Evolutionary conservation across 116 monocot species (phyloP), one percentile per base, ranked within the genome.

Genomic region (Papilionanthe hybrid): DNA sequence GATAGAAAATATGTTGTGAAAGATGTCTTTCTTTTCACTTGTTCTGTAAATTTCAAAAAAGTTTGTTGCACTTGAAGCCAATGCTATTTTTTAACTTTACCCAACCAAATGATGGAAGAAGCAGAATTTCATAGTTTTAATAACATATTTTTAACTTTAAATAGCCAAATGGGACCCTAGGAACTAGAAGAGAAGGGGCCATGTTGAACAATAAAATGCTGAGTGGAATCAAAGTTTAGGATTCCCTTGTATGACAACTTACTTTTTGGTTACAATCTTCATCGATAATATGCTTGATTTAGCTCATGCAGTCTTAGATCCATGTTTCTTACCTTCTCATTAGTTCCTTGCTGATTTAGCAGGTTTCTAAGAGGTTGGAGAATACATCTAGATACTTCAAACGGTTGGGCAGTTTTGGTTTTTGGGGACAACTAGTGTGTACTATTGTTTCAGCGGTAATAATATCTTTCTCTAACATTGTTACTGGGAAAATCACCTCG

Each of bases 361-460:
- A 99, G 99, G 99, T 99, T 74, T 81, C 91, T 9, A 95, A 93
- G 81, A 99, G 95, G 56, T 82, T 99, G 76, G 88, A 91, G 80
- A 90, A 77, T 68, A 99, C 95, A 23, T 81, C 99, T 48, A 84
- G 88, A 83, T 90, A 93, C 75, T 99, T 99, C 55, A 99, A 95
- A 87, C 84, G 87, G 75, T 78, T 99, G 75, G 99, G 99, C 28
- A 89, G 87, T 77, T 79, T 90, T 42, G 99, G 99, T 25, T 99
- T 99, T 82, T 99, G 99, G 99, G 87, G 93, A 45, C 99, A 99
- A 80, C 82, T 99, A 42, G 90, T 99, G 23, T 95, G 90, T 67
- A 95, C 99, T 60, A 45, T 83, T 82, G 99, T 99, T 13, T 84
- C 99, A 73, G 95, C 95, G 55, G 95, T 85, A 15, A 99, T 99